A percentile compares a stretch with the other conserved stretches of the same genome.
These are phyloP conservation scores for Amphibolis antarctica DNA, from an alignment of 106 monocot genomes.

Conservation along the genomic window DNA sequence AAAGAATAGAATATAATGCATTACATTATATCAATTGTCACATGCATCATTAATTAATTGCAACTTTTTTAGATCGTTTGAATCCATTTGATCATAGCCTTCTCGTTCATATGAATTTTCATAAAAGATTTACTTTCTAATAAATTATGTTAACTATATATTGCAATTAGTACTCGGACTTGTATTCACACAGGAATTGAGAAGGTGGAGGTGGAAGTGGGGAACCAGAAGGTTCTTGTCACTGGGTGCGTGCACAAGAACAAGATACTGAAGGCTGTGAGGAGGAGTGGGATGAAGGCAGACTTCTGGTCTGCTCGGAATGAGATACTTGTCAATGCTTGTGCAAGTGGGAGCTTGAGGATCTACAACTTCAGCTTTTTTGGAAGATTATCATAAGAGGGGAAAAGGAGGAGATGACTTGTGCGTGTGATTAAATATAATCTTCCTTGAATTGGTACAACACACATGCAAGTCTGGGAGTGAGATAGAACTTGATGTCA, in stretches of 20 bases:
- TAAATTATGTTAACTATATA: neutral
- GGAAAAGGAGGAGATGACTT: too few relatives aligned
- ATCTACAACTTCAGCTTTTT: conserved; percentile 77
- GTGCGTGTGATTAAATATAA: too few relatives aligned
- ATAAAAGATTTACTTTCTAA: too few relatives aligned
- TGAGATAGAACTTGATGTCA: too few relatives aligned
- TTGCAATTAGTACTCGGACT: neutral
- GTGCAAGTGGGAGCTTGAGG: conserved; percentile 53
- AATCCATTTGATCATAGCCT: too few relatives aligned
- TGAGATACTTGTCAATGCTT: conserved; percentile 74
- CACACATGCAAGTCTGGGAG: too few relatives aligned
- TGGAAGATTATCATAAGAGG: conserved; percentile 15
- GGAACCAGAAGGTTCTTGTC: conserved; percentile 71
- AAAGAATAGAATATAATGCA: too few relatives aligned
- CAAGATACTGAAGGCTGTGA: conserved; percentile 75
- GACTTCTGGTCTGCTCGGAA: conserved; percentile 85
- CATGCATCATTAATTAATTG: too few relatives aligned
- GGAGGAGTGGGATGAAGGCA: conserved; percentile 62
- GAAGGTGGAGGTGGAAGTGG: conserved; percentile 83
- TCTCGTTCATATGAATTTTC: too few relatives aligned
- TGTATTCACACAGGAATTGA: conserved; percentile 46
- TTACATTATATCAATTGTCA: too few relatives aligned
- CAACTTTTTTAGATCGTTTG: too few relatives aligned
- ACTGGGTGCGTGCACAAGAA: conserved; percentile 70
- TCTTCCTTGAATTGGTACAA: too few relatives aligned